Evolutionary conservation across 495 filamentous ascomycete species (phyloP).

Genomic region (Trichoderma erinaceum): DNA sequence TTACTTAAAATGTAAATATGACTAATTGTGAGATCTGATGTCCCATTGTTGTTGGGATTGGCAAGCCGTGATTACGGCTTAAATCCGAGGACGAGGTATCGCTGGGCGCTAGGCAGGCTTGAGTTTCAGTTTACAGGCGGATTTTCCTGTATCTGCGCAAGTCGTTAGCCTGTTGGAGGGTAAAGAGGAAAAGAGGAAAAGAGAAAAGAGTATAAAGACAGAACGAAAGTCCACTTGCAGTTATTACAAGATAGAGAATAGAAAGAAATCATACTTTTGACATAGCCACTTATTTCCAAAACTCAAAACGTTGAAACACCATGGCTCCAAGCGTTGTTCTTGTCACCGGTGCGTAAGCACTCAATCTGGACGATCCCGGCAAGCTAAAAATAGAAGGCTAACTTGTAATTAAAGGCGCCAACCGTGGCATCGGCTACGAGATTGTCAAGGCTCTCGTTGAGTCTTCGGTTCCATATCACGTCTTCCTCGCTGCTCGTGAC

Average conservation of each 20-base stretch:
- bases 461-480: conserved; percentile 34
- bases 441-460: conserved; percentile 37
- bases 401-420: conserved; percentile 28
- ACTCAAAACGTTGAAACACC: neutral
- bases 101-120: too few relatives aligned
- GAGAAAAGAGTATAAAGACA: neutral
- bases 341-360: conserved; percentile 27
- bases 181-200: too few relatives aligned
- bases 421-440: conserved; percentile 47
- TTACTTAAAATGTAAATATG: too few relatives aligned
- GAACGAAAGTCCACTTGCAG: neutral
- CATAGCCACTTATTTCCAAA: neutral
- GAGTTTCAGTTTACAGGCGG: too few relatives aligned
- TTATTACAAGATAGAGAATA: too few relatives aligned
- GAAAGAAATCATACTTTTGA: neutral
- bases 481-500: conserved; percentile 40
- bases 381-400: neutral
- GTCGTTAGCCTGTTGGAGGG: too few relatives aligned
- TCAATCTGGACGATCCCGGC: neutral
- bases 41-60: too few relatives aligned
- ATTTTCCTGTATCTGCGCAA: too few relatives aligned
- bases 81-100: too few relatives aligned
- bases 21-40: too few relatives aligned
- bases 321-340: conserved; percentile 24
- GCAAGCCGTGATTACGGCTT: too few relatives aligned